Evolutionary conservation across 345 rosid genomes (phyloP), one percentile per base, ranked within the genome.

Genomic region (Rhodomyrtus tomentosa): DNA sequence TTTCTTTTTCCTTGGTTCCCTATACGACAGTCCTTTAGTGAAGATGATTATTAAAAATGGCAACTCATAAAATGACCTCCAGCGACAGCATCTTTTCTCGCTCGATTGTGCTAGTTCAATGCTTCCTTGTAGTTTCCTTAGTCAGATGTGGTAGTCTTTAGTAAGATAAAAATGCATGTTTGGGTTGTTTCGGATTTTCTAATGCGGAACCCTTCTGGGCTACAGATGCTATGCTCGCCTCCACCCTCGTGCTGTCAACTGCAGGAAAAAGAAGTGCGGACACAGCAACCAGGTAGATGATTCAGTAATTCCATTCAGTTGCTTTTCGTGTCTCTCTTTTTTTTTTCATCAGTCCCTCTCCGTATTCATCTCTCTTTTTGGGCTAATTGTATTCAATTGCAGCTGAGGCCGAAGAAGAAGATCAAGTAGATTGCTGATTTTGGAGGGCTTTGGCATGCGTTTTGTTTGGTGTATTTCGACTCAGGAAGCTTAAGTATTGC

Each of bases 261-360:
- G 98, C 93, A 90, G 99, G 95, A 96, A 96, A 88, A 96, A 95
- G 95, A 96, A 96, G 90, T 96, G 99, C 84, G 99, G 99, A 15
- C 99, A 96, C 86, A 96, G 98, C 95, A 96, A 96, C 87, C 99
- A 96, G 99, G 99, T 95, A 88, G 62, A 81, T 59, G 10, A 22
- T 59, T 18, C 12, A 6, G 54, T 45, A 52, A 27, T 55, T 36
- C 2, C 52, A 22, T 22, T 32, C 14, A 29, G 50, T 24, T n/a
- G 62, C 27, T 48, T 76, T 3, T 0, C n/a, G 16, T 11, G 56
- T 55, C 79, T 53, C 2, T 12, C 20, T 49, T 10, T 48, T 80
- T 49, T 10, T 48, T 80, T 49, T 7, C 54, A 14, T 68, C 12
- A 59, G 40, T 53, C 53, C 40, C 45, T 81, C 40, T 29, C 5